phyloP scores from a whole-genome alignment of 2,329 filamentous ascomycete species.

The Chaetomium olivaceum region DNA sequence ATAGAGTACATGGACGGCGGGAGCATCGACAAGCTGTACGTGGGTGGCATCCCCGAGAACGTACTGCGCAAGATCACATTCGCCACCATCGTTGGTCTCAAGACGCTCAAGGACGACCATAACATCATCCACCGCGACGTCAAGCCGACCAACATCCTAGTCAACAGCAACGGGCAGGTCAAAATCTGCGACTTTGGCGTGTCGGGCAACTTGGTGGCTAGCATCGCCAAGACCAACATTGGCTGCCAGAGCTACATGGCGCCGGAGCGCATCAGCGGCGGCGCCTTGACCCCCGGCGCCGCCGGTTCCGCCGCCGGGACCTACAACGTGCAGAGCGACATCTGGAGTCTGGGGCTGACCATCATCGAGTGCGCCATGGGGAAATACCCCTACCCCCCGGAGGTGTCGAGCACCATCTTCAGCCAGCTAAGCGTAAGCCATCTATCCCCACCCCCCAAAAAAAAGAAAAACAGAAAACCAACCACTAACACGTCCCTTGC shows the following conservation, averaged over 20 bases:
- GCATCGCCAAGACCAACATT: constrained; percentile 98
- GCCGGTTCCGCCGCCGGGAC: constrained; percentile 70
- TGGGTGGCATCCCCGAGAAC: constrained; percentile 83
- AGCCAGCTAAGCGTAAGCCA: constrained; percentile 87
- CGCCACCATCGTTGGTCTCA: constrained; percentile 86
- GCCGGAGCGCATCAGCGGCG: constrained; percentile 88
- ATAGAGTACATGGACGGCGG: constrained; percentile 99
- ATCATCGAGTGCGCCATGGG: constrained; percentile 96
- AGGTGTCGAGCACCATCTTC: constrained; percentile 98
- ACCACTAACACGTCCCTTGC: constrained; percentile 11
- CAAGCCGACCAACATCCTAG: constrained; percentile 97
- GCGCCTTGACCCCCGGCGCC: constrained; percentile 67
- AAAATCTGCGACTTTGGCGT: constrained; percentile 99
- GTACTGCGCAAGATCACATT: constrained; percentile 89
- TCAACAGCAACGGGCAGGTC: constrained; percentile 85
- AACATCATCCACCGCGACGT: constrained; percentile 99
- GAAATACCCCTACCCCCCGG: constrained; percentile 91
- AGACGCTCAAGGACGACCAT: constrained; percentile 93
- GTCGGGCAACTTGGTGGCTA: constrained; percentile 92
- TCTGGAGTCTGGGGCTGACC: constrained; percentile 92
- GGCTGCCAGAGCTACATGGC: constrained; percentile 99
- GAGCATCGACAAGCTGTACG: constrained; percentile 94
- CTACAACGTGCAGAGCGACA: constrained; percentile 96
- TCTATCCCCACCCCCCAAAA: constrained; percentile 4
- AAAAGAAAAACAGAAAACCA: neutral